phyloP scores from a whole-genome alignment of 805 yeast species.

The Debaryomyces castellii region DNA sequence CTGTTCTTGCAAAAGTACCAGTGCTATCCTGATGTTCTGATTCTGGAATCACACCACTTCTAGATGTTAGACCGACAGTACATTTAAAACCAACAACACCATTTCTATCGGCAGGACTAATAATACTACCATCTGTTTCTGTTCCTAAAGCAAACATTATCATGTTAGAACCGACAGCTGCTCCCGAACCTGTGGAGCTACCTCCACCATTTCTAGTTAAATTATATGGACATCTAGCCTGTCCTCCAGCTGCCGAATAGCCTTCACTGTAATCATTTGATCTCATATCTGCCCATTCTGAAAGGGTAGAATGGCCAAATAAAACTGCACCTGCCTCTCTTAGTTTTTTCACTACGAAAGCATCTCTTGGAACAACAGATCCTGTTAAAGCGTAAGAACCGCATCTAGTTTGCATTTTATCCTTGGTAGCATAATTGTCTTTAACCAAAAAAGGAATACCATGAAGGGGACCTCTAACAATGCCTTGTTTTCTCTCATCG shows the following conservation, averaged over 20 bases:
- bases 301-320: too few species aligned
- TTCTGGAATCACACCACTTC: constrained; percentile 26
- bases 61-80: constrained; percentile 25
- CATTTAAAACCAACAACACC: constrained; percentile 26
- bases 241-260: constrained; percentile 25
- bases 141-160: constrained; percentile 25
- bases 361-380: constrained; percentile 26
- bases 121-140: constrained; percentile 27
- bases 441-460: constrained; percentile 28
- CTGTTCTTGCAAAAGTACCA: constrained; percentile 25
- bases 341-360: constrained; percentile 19
- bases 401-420: constrained; percentile 16
- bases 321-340: constrained; percentile 27
- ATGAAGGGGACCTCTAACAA: constrained; percentile 20
- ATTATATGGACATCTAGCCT: constrained; percentile 24
- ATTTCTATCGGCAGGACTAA: constrained; percentile 23
- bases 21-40: constrained; percentile 25
- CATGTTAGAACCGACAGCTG: constrained; percentile 24
- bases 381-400: constrained; percentile 23
- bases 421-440: constrained; percentile 25
- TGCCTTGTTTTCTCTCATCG: constrained; percentile 15
- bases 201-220: constrained; percentile 25
- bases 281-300: constrained; percentile 30
- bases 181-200: constrained; percentile 27
- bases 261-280: constrained; percentile 23